These are phyloP conservation scores for Dendrocalamus sinicus DNA, from an alignment of 176 grass and related monocot genomes.

Conservation along the genomic window DNA sequence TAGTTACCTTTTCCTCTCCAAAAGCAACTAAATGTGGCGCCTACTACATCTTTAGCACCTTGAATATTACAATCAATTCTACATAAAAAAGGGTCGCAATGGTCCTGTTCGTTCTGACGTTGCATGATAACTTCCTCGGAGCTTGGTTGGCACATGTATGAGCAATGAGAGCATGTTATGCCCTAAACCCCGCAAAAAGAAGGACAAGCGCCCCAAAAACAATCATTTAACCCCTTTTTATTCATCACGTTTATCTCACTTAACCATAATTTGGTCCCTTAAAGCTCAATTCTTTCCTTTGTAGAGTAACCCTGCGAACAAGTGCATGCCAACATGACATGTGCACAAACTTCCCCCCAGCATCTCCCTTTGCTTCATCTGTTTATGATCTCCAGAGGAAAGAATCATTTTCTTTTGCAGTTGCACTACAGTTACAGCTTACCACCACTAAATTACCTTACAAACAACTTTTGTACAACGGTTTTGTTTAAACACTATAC, in stretches of 20 bases:
- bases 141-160: constrained; percentile 40
- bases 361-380: constrained; percentile 47
- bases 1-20: neutral
- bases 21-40: constrained; percentile 34
- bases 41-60: constrained; percentile 29
- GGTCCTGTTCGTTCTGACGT: constrained; percentile 37
- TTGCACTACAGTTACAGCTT: constrained; percentile 8
- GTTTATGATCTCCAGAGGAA: constrained; percentile 59
- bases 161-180: constrained; percentile 51
- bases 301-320: constrained; percentile 39
- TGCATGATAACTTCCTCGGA: constrained; percentile 42
- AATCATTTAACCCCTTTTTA: constrained; percentile 38
- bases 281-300: constrained; percentile 57
- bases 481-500: neutral
- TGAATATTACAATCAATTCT: neutral
- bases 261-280: constrained; percentile 25
- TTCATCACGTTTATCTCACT: constrained; percentile 33
- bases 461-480: constrained; percentile 21
- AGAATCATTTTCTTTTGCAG: constrained; percentile 45
- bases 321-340: constrained; percentile 59
- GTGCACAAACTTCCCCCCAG: constrained; percentile 49
- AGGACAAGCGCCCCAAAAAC: constrained; percentile 27
- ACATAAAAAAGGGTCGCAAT: neutral
- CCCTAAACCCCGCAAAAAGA: constrained; percentile 39
- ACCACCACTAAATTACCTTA: constrained; percentile 26